A percentile compares a stretch with the other conserved stretches of the same genome.
Conservation (phyloP, 495 filamentous ascomycete species). For the Ramalina intermedia region DNA sequence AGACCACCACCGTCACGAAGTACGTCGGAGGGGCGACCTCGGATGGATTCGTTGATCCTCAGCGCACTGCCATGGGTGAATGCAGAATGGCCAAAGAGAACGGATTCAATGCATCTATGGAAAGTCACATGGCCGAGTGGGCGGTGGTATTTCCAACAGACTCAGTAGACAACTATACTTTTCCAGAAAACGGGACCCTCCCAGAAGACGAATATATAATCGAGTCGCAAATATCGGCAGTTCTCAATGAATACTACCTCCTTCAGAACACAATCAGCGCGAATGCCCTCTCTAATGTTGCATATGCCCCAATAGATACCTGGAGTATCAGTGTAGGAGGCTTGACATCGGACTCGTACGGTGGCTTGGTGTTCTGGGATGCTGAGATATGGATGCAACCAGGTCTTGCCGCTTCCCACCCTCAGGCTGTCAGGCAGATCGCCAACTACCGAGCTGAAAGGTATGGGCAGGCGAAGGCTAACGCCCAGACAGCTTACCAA, state of each 20-base stretch:
- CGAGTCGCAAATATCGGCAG: constrained; percentile 46
- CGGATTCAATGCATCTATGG: constrained; percentile 35
- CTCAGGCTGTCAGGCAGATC: constrained; percentile 40
- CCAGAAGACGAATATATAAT: constrained; percentile 44
- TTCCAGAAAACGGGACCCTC: constrained; percentile 42
- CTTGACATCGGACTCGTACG: constrained; percentile 47
- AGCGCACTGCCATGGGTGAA: constrained; percentile 34
- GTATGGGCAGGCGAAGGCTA: constrained; percentile 37
- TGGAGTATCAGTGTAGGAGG: constrained; percentile 50
- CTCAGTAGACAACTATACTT: constrained; percentile 47
- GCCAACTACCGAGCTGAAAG: constrained; percentile 41
- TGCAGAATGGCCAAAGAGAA: constrained; percentile 24
- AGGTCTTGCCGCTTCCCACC: constrained; percentile 43
- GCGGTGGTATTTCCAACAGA: constrained; percentile 34
- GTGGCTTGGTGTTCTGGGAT: constrained; percentile 50
- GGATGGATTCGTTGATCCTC: constrained; percentile 42
- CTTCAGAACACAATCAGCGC: constrained; percentile 50
- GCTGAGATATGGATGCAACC: constrained; percentile 57
- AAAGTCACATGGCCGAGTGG: constrained; percentile 41
- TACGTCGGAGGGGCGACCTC: constrained; percentile 47
- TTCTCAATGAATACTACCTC: constrained; percentile 55
- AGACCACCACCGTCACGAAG: constrained; percentile 39
- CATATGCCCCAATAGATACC: constrained; percentile 30
- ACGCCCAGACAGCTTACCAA: constrained; percentile 29
- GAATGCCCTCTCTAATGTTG: constrained; percentile 30